Evolutionary conservation across 2,329 filamentous ascomycete genomes (phyloP), one percentile per base, ranked within the genome.

Genomic region (Orbilia brochopaga): DNA sequence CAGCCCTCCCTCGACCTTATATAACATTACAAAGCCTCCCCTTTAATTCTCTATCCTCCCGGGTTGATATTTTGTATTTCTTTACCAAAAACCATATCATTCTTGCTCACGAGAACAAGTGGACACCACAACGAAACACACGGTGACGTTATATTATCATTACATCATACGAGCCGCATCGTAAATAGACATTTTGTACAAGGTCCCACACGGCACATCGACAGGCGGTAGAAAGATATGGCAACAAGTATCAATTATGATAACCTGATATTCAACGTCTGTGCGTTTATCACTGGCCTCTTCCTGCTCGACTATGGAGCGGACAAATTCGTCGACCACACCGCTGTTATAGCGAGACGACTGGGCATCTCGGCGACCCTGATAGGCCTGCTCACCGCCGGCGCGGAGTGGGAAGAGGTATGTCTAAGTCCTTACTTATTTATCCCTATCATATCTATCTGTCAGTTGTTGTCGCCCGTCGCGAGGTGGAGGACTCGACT

Each of bases 361-460:
- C 77, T 82, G 1, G 78, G 80, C 15, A 77, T 85, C 11, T 80
- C 83, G 1, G 79, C 81, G 30, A 82, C 82, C 1, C 58, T 85
- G 24, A 81, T 85, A 70, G 82, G 80, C 2, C 79, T 86, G 6
- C 78, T 86, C 37, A 85, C 83, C 1, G 83, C 81, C 11, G 83
- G 83, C 17, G 83, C 81, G 46, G 83, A 85, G 78, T 86, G 82
- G 80, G 84, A 85, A 80, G 83, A 85, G 80, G 83, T 83, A 76
- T 51, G 53, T 13, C 40, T 53, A 11, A 11, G 10, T 44, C 52
- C 51, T 46, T 40, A 24, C n/a, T n/a, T n/a, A n/a, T n/a, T n/a
- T n/a, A n/a, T n/a, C n/a, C n/a, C n/a, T n/a, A n/a, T n/a, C n/a
- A n/a, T n/a, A n/a, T n/a, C n/a, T n/a, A n/a, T n/a, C n/a, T n/a